phyloP scores from a whole-genome alignment of 2,329 filamentous ascomycete genomes.

The Westerdykella sp. region DNA sequence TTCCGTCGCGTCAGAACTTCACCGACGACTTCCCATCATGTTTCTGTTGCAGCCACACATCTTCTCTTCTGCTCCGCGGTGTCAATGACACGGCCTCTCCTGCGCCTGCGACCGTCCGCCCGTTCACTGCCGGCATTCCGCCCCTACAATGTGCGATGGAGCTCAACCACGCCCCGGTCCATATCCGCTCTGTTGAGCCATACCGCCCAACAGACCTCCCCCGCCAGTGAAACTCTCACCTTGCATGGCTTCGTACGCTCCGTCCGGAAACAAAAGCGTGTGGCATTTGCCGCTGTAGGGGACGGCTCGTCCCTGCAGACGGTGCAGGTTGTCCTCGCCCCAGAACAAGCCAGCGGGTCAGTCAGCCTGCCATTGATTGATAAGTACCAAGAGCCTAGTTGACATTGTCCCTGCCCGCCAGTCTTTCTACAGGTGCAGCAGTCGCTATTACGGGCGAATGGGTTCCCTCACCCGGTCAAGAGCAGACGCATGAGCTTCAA shows the following conservation, averaged over 20 bases:
- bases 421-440: conserved; percentile 74
- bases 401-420: conserved; percentile 34
- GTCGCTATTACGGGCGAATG: conserved; percentile 73
- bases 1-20: conserved; percentile 10
- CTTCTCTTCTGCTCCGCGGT: conserved; percentile 9
- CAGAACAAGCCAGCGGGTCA: conserved; percentile 66
- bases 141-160: conserved; percentile 20
- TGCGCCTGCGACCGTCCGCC: conserved; percentile 17
- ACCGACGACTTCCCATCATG: conserved; percentile 1
- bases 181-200: conserved; percentile 49
- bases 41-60: conserved; percentile 1
- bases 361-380: conserved; percentile 29
- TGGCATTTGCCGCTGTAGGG: conserved; percentile 75
- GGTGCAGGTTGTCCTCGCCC: conserved; percentile 73
- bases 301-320: conserved; percentile 79
- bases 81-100: conserved; percentile 23
- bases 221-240: conserved; percentile 27
- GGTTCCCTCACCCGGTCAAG: conserved; percentile 61
- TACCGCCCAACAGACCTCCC: conserved; percentile 25
- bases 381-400: background rate
- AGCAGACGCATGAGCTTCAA: conserved; percentile 75
- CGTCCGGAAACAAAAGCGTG: conserved; percentile 76
- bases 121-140: conserved; percentile 16
- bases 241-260: conserved; percentile 78
- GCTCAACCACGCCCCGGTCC: conserved; percentile 29